Conservation (phyloP, 2,329 filamentous ascomycete species). For the Colletotrichum cordylinicola region DNA sequence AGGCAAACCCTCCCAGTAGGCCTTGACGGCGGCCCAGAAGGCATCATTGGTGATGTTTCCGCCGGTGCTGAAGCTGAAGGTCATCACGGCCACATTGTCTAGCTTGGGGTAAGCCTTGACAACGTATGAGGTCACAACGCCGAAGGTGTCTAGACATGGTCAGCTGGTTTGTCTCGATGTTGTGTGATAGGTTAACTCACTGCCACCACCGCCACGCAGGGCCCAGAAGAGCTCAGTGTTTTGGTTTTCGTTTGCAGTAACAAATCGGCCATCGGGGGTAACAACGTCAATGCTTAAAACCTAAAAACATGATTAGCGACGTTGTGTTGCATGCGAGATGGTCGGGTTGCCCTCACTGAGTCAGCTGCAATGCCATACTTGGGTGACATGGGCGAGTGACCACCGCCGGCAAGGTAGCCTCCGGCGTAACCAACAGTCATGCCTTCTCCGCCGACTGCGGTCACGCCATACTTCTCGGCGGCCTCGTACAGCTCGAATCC, state of each 20-base stretch:
- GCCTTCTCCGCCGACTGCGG: conserved; percentile 61
- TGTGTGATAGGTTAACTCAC: background rate
- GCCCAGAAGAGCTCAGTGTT: conserved; percentile 57
- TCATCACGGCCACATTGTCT: conserved; percentile 44
- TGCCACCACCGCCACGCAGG: conserved; percentile 48
- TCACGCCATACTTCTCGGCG: conserved; percentile 49
- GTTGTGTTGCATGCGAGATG: background rate
- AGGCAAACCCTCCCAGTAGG: conserved; percentile 27
- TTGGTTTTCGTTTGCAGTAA: conserved; percentile 41
- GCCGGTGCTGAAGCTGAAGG: conserved; percentile 40
- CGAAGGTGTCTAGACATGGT: conserved; percentile 58
- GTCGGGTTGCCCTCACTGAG: background rate
- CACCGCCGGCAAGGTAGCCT: conserved; percentile 65
- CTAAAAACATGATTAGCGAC: conserved; percentile 22
- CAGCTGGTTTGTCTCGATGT: background rate
- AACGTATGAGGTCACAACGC: conserved; percentile 60
- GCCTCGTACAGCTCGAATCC: conserved; percentile 55
- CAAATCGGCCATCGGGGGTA: conserved; percentile 46
- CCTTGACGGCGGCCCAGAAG: conserved; percentile 20
- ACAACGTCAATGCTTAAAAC: conserved; percentile 52
- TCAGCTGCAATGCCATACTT: conserved; percentile 64
- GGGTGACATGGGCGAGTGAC: conserved; percentile 58
- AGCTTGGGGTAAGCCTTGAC: conserved; percentile 53
- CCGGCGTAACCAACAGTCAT: conserved; percentile 61
- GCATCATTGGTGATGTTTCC: background rate